Base-by-base conservation (phyloP, 768 basidiomycete genomes). In the Hydnomerulius pinastri region DNA sequence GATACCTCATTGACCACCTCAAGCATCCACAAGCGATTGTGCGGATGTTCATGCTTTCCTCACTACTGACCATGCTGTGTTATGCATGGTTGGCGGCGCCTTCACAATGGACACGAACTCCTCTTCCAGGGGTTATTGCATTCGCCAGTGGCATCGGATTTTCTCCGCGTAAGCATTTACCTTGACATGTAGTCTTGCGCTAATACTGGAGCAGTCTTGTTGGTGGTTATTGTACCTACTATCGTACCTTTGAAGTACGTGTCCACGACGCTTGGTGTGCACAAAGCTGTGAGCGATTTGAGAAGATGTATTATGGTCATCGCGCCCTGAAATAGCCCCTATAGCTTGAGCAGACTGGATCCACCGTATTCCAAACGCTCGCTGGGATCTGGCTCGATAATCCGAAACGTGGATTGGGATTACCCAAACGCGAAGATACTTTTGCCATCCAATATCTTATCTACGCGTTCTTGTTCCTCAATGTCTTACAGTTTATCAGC, bases 61-160 rank as follows among this genome's bases (percentile, higher is more conserved):
- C 84, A 2, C 56, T 74, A 6, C 62, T 86, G 29, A 89, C 87
- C 2, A 68, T 84, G 35, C 62, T 73, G 20, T 82, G 81, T 46
- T 90, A 85, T 61, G 43, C 71, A 12, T 91, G 90, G 89, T 72
- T 91, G 42, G 77, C 74, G 2, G 65, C 84, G 3, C 86, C 88
- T 2, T 77, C 84, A 0, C 56, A 48, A 2, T 76, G 72, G 73
- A 90, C 87, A 1, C 58, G 65, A 37, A 78, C 77, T 0, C 79
- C 89, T 1, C 64, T 79, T 5, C 88, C 86, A 15, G 86, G 81
- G 13, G 77, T 90, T 43, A 53, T 77, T 9, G 67, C 76, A 0
- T 90, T 85, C 61, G 84, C 81, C 1, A 57, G 74, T n/a, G 89
- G 87, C 1, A 78, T 87, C 58, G 89, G 90, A 4, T 88, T 86